Evolutionary conservation across 805 yeast genomes (phyloP).

Genomic region (Metschnikowia kunwiensis): DNA sequence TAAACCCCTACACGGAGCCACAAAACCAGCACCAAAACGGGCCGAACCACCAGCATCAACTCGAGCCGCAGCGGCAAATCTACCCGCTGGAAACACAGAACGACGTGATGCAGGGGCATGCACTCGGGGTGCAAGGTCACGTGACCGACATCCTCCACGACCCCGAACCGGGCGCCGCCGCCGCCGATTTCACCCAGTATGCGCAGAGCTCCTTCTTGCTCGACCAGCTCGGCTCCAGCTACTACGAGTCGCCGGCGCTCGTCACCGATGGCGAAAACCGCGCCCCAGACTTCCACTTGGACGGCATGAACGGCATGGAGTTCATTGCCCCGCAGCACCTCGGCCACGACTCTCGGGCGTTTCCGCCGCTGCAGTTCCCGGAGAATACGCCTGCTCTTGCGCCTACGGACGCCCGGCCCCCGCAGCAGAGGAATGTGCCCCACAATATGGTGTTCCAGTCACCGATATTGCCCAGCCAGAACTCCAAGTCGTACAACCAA

Average conservation of each 20-base stretch:
- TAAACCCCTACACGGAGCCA: no score
- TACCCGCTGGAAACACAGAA: not conserved
- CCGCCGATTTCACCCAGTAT: not conserved
- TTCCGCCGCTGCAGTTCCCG: constrained; percentile 18
- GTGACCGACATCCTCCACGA: no score
- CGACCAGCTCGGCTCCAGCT: constrained; percentile 10
- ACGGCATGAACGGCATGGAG: constrained; percentile 13
- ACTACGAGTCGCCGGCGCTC: constrained; percentile 1
- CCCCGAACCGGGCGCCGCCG: not conserved
- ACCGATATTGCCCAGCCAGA: constrained; percentile 42
- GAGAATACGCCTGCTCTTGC: constrained; percentile 19
- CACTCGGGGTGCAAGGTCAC: no score
- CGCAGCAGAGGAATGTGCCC: not conserved
- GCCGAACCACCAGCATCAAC: not conserved
- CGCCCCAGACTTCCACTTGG: not conserved
- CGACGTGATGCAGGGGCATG: no score
- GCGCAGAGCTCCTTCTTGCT: constrained; percentile 11
- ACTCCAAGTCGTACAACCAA: constrained; percentile 39
- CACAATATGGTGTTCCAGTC: constrained; percentile 18
- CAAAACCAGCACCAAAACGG: not conserved
- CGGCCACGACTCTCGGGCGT: constrained; percentile 17
- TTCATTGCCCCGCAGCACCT: constrained; percentile 17
- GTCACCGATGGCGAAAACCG: not conserved
- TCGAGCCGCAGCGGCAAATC: not conserved
- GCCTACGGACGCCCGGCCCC: constrained; percentile 5